Evolutionary conservation across 495 filamentous ascomycete species (phyloP).

Genomic region (Trichocladium uniseriatum): DNA sequence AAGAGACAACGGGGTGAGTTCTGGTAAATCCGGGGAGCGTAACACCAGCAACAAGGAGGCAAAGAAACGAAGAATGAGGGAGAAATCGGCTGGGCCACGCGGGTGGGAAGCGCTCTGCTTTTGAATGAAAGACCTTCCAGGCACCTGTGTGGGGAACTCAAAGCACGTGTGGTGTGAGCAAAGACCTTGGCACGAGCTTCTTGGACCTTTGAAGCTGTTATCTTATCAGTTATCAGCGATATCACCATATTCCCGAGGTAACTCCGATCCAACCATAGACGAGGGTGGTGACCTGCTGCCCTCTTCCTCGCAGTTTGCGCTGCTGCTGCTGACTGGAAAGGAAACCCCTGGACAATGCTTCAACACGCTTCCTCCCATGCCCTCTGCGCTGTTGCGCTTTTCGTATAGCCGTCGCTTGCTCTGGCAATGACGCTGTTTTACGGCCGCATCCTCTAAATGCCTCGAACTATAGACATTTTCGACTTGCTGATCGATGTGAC

Average conservation of each 20-base stretch:
- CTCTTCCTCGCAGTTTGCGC: neutral
- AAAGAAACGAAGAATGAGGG: slow-evolving; percentile 6
- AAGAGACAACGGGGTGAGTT: neutral
- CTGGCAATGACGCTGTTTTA: neutral
- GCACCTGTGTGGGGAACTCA: slow-evolving; percentile 12
- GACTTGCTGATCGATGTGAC: slow-evolving; percentile 18
- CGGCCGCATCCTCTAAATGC: neutral
- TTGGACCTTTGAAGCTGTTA: neutral
- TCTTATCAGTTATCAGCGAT: neutral
- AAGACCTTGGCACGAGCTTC: neutral
- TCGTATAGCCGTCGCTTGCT: neutral
- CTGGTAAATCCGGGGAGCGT: neutral
- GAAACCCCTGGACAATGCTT: neutral
- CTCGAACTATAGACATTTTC: neutral
- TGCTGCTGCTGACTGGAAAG: too few species aligned
- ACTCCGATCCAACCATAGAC: slow-evolving; percentile 7
- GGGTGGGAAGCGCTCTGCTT: slow-evolving; percentile 21
- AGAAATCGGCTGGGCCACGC: slow-evolving; percentile 4
- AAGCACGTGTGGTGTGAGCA: slow-evolving; percentile 3
- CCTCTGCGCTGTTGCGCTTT: neutral
- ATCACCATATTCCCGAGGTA: neutral
- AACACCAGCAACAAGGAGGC: neutral
- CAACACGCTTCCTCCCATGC: neutral
- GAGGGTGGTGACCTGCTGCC: too few species aligned
- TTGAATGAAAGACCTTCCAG: slow-evolving; percentile 19